These are phyloP conservation scores for Penicillium occitanis DNA, from an alignment of 2,329 filamentous ascomycete species.

Conservation along the genomic window DNA sequence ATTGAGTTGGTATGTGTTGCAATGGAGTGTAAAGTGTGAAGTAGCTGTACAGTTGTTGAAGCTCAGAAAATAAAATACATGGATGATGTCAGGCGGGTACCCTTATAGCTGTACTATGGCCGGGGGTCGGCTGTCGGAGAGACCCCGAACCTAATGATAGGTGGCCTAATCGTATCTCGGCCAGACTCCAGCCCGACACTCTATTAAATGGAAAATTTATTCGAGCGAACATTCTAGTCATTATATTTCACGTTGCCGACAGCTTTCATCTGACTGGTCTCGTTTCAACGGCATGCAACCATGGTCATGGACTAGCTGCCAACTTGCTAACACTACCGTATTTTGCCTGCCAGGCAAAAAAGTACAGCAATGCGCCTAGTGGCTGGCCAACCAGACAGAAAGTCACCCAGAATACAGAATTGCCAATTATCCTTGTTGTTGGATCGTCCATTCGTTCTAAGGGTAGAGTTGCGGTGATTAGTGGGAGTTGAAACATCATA, in stretches of 20 bases:
- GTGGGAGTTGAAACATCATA: constrained; percentile 89
- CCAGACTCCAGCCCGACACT: not conserved
- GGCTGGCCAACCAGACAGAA: constrained; percentile 96
- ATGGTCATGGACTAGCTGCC: constrained; percentile 3
- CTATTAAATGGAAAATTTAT: not conserved
- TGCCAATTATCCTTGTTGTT: constrained; percentile 77
- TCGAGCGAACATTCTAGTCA: not conserved
- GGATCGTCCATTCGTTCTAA: constrained; percentile 76
- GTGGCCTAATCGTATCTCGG: constrained; percentile 4
- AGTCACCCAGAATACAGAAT: constrained; percentile 93
- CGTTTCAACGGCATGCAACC: not conserved
- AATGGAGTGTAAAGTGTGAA: not conserved
- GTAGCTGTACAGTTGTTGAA: not conserved
- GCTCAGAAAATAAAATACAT: not conserved
- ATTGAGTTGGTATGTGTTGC: not conserved
- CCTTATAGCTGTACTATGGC: not conserved
- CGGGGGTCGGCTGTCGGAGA: not conserved
- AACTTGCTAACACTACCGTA: constrained; percentile 73
- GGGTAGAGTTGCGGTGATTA: constrained; percentile 77
- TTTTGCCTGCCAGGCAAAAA: constrained; percentile 98
- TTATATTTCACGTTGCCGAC: not conserved
- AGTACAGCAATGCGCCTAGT: constrained; percentile 87
- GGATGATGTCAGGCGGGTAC: not conserved
- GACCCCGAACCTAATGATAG: not conserved
- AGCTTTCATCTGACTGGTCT: not conserved